A percentile compares a stretch with the other conserved stretches of the same genome.
Conservation (phyloP, 306 rosid genomes). For the Chamaecrista fasciculata region DNA sequence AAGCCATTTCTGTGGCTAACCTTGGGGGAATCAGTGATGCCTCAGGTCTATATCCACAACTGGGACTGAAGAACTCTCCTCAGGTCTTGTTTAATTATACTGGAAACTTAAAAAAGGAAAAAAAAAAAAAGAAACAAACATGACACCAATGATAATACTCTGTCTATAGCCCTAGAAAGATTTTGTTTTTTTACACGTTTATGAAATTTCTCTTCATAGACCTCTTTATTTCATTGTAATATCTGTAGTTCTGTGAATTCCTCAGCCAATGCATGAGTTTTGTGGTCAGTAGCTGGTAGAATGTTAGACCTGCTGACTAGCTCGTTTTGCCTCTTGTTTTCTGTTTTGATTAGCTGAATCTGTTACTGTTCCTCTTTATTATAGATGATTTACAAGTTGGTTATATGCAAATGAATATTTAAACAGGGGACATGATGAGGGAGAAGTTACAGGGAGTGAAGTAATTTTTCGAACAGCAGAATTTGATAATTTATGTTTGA, state of each 20-base stretch:
- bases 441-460: no score
- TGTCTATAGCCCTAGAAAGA: background rate
- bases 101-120: background rate
- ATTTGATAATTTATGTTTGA: conserved; percentile 54
- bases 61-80: conserved; percentile 68
- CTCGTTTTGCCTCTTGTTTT: no score
- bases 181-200: background rate
- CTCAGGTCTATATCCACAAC: conserved; percentile 54
- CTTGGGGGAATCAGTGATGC: conserved; percentile 70
- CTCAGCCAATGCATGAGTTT: background rate
- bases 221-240: conserved; percentile 3
- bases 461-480: no score
- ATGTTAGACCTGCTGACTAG: no score
- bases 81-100: conserved; percentile 50
- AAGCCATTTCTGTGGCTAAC: conserved; percentile 59
- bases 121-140: background rate
- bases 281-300: no score
- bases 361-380: no score
- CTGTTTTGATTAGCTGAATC: no score
- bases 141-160: background rate
- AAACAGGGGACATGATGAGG: no score
- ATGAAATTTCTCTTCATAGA: conserved; percentile 6
- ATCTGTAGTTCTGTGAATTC: background rate
- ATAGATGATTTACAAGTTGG: no score
- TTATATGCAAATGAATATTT: no score